Evolutionary conservation across 2,329 filamentous ascomycete genomes (phyloP).

Genomic region (Aciculosporium take): DNA sequence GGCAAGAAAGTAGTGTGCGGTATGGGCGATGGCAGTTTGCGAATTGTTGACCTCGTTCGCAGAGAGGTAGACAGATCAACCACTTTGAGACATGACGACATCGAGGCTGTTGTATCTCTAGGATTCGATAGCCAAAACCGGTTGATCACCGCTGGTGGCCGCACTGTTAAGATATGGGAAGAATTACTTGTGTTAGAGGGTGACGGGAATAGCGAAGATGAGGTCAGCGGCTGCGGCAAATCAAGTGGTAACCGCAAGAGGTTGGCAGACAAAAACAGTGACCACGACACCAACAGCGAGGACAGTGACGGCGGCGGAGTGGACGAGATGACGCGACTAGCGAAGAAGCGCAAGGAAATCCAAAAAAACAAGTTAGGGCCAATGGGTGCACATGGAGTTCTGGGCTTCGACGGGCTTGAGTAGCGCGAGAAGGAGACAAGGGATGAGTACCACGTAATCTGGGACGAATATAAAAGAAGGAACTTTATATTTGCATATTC

Average conservation of each 20-base stretch:
- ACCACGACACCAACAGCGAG: slow-evolving; percentile 29
- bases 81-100: slow-evolving; percentile 59
- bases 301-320: slow-evolving; percentile 16
- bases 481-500: background rate
- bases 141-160: slow-evolving; percentile 80
- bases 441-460: background rate
- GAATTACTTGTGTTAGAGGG: slow-evolving; percentile 46
- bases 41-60: slow-evolving; percentile 59
- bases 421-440: slow-evolving; percentile 8
- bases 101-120: slow-evolving; percentile 71
- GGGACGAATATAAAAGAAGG: background rate
- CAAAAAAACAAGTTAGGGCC: slow-evolving; percentile 31
- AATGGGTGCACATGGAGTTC: slow-evolving; percentile 36
- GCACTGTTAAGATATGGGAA: slow-evolving; percentile 85
- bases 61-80: slow-evolving; percentile 56
- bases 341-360: slow-evolving; percentile 28
- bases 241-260: background rate
- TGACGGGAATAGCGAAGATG: slow-evolving; percentile 29
- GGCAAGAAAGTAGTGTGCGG: slow-evolving; percentile 68
- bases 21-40: slow-evolving; percentile 64
- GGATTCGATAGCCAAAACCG: slow-evolving; percentile 75
- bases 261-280: slow-evolving; percentile 23
- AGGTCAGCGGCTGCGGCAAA: slow-evolving; percentile 28
- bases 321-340: slow-evolving; percentile 29
- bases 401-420: slow-evolving; percentile 35